Base-by-base conservation (phyloP, 768 basidiomycete genomes). In the Agrocybe praecox region DNA sequence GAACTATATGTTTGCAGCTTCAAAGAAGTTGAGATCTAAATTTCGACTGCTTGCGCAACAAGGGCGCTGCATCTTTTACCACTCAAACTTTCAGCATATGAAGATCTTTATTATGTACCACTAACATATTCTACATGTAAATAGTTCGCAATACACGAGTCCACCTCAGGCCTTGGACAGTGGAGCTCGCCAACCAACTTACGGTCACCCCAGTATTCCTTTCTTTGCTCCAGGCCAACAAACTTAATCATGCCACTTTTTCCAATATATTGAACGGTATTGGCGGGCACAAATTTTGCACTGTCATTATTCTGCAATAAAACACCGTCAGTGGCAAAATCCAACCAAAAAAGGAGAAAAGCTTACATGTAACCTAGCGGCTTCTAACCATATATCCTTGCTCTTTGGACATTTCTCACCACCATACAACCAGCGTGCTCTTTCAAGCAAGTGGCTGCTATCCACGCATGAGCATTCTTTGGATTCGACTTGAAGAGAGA, bases 351-450 rank as follows among this genome's bases (percentile, higher is more conserved):
- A 18, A 26, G 36, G 49, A n/a, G n/a, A n/a, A n/a, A n/a, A n/a
- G n/a, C 90, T 62, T 65, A 95, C 94, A 72, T 99, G 96, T 46
- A 99, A 73, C 58, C 96, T 81, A 4, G 96, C 94, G 36, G 97
- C 94, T 70, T 97, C 95, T n/a, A 98, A 76, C 97, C 97, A 99
- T 2, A 98, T 89, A 64, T 99, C 97, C 68, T 99, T 96, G 64
- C 87, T 96, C 76, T 93, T 96, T 1, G 92, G 92, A 76, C 97
- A 98, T 58, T 94, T 87, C 64, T 98, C 95, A 65, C 86, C 1
- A 98, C 96, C 92, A 97, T 96, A 57, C 94, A 82, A 11, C 96
- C 96, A 0, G 97, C 96, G 62, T 98, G 95, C 61, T 97, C 94
- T 72, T 99, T 97, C 50, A 99, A 71, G 62, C 94, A 87, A 0